phyloP scores from a whole-genome alignment of 2,329 filamentous ascomycete genomes.

The Penicillium sp. region DNA sequence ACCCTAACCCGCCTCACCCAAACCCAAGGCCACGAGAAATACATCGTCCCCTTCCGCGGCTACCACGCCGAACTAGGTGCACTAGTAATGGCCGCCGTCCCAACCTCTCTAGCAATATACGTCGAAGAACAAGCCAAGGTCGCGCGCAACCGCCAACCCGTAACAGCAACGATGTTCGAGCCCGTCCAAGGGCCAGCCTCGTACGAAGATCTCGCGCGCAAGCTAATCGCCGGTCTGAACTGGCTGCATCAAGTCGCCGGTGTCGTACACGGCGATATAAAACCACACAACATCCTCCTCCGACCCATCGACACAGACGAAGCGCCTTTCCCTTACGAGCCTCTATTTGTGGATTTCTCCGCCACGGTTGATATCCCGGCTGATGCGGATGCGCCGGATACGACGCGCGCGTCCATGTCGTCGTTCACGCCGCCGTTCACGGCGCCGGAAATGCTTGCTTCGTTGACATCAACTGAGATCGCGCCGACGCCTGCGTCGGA shows the following conservation, averaged over 20 bases:
- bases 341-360: slow-evolving; percentile 48
- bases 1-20: slow-evolving; percentile 41
- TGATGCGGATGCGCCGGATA: slow-evolving; percentile 7
- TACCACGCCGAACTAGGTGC: slow-evolving; percentile 39
- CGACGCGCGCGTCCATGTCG: slow-evolving; percentile 29
- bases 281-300: slow-evolving; percentile 47
- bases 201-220: slow-evolving; percentile 43
- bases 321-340: slow-evolving; percentile 36
- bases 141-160: slow-evolving; percentile 29
- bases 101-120: slow-evolving; percentile 42
- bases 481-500: slow-evolving; percentile 42
- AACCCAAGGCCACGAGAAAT: slow-evolving; percentile 30
- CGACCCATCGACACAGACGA: slow-evolving; percentile 19
- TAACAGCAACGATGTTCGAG: slow-evolving; percentile 46
- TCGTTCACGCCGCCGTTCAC: slow-evolving; percentile 47
- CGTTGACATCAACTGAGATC: slow-evolving; percentile 35
- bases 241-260: slow-evolving; percentile 45
- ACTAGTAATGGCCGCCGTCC: slow-evolving; percentile 47
- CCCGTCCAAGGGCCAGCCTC: slow-evolving; percentile 42
- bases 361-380: slow-evolving; percentile 34
- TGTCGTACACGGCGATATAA: slow-evolving; percentile 50
- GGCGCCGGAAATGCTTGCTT: slow-evolving; percentile 45
- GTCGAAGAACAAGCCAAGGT: slow-evolving; percentile 37
- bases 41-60: slow-evolving; percentile 48
- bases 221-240: slow-evolving; percentile 41